Conservation (phyloP, 2,329 filamentous ascomycete genomes). For the Pseudopyrenochaeta lycopersici region DNA sequence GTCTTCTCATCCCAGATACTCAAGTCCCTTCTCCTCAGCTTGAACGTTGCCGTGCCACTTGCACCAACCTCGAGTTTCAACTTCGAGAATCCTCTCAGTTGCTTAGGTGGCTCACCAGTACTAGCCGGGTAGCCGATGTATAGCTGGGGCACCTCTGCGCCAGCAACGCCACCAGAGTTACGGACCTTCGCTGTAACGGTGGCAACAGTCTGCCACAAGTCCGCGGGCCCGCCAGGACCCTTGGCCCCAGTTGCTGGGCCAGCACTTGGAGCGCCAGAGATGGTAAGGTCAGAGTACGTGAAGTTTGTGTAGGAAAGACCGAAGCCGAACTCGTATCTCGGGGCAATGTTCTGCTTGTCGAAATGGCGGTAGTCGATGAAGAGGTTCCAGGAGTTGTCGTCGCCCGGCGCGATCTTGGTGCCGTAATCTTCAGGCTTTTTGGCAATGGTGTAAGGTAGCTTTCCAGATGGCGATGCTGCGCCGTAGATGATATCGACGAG, state of each 20-base stretch:
- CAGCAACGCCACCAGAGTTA: slow-evolving; percentile 46
- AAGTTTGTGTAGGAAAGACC: slow-evolving; percentile 56
- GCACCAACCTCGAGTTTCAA: slow-evolving; percentile 40
- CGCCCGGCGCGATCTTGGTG: slow-evolving; percentile 26
- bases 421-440: slow-evolving; percentile 46
- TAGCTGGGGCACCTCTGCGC: slow-evolving; percentile 51
- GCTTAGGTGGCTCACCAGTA: slow-evolving; percentile 41
- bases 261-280: slow-evolving; percentile 30
- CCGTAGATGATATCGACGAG: slow-evolving; percentile 59
- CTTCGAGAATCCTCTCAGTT: slow-evolving; percentile 50
- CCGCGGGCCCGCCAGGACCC: slow-evolving; percentile 36
- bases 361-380: slow-evolving; percentile 58
- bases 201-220: slow-evolving; percentile 46
- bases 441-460: slow-evolving; percentile 63
- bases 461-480: slow-evolving; percentile 58
- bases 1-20: slow-evolving; percentile 47
- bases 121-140: slow-evolving; percentile 47
- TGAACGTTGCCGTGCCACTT: slow-evolving; percentile 43
- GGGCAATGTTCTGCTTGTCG: slow-evolving; percentile 51
- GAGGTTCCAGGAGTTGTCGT: slow-evolving; percentile 50
- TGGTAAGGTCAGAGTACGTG: slow-evolving; percentile 46
- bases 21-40: slow-evolving; percentile 47
- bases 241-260: slow-evolving; percentile 36
- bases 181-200: slow-evolving; percentile 46
- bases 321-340: slow-evolving; percentile 57